These are phyloP conservation scores for Scheffersomyces stipitis DNA, from an alignment of 805 yeast species.

Conservation along the genomic window DNA sequence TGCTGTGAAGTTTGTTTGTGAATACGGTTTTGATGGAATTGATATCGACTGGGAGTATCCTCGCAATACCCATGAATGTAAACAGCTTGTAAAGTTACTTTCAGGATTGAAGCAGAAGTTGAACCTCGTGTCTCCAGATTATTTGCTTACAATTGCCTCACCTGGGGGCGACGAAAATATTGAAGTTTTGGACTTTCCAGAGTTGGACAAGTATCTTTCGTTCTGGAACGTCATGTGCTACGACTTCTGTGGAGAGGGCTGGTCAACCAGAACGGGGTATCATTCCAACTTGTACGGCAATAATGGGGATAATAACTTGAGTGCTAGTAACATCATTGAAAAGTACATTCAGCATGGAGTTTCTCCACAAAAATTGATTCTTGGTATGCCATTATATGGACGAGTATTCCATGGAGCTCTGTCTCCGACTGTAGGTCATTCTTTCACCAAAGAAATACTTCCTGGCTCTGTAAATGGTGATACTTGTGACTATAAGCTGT, in stretches of 20 bases:
- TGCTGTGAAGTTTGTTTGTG: constrained; percentile 45
- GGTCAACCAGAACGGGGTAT: constrained; percentile 62
- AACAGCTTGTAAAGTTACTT: constrained; percentile 44
- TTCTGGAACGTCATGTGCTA: constrained; percentile 92
- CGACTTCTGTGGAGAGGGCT: constrained; percentile 72
- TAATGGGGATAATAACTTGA: constrained; percentile 40
- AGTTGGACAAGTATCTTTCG: constrained; percentile 58
- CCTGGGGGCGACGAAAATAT: constrained; percentile 62
- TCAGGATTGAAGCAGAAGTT: constrained; percentile 39
- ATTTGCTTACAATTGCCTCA: constrained; percentile 68
- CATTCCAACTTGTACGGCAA: constrained; percentile 65
- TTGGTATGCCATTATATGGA: constrained; percentile 93
- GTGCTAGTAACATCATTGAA: constrained; percentile 49
- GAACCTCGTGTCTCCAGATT: constrained; percentile 24
- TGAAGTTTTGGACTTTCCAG: constrained; percentile 40
- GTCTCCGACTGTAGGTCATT: constrained; percentile 24
- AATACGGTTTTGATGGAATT: constrained; percentile 80
- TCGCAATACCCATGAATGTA: constrained; percentile 43
- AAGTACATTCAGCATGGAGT: constrained; percentile 46
- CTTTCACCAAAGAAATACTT: constrained; percentile 25
- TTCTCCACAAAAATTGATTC: constrained; percentile 49
- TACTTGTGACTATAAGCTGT: constrained; percentile 52
- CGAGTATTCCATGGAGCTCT: constrained; percentile 40
- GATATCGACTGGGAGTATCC: constrained; percentile 98
- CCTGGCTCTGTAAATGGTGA: constrained; percentile 21